phyloP scores from a whole-genome alignment of 108 stramenopile genomes.

The Aurantiochytrium sp. region DNA sequence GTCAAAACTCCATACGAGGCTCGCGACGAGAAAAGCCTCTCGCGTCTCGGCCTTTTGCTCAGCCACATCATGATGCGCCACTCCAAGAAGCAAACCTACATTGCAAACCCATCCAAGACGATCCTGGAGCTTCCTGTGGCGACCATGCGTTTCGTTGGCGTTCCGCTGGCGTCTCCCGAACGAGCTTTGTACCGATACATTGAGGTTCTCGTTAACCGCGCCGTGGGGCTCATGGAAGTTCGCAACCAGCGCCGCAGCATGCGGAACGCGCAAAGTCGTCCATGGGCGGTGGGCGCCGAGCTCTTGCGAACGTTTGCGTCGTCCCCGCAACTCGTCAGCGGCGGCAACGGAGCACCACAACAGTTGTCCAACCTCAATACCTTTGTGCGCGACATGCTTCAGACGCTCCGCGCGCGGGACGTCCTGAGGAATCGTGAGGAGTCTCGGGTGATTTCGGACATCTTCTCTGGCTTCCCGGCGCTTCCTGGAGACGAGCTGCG shows the following conservation, averaged over 20 bases:
- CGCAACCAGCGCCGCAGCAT: neutral
- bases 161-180: slow-evolving; percentile 46
- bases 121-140: slow-evolving; percentile 43
- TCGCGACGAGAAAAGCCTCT: slow-evolving; percentile 24
- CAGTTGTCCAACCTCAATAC: neutral
- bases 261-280: neutral
- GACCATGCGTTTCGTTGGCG: slow-evolving; percentile 40
- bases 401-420: neutral
- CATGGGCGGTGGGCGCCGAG: neutral
- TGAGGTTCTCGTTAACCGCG: too few relatives aligned
- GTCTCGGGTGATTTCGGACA: neutral
- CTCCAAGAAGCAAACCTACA: slow-evolving; percentile 58
- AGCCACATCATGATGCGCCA: slow-evolving; percentile 55
- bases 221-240: too few relatives aligned
- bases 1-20: slow-evolving; percentile 44
- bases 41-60: slow-evolving; percentile 49
- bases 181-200: slow-evolving; percentile 29
- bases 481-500: neutral
- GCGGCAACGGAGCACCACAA: neutral
- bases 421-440: too few relatives aligned
- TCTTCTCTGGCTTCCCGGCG: neutral
- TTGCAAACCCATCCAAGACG: neutral
- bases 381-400: neutral
- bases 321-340: neutral
- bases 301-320: neutral